Conservation (phyloP, 345 rosid genomes). For the Sisymbrium altissimum region DNA sequence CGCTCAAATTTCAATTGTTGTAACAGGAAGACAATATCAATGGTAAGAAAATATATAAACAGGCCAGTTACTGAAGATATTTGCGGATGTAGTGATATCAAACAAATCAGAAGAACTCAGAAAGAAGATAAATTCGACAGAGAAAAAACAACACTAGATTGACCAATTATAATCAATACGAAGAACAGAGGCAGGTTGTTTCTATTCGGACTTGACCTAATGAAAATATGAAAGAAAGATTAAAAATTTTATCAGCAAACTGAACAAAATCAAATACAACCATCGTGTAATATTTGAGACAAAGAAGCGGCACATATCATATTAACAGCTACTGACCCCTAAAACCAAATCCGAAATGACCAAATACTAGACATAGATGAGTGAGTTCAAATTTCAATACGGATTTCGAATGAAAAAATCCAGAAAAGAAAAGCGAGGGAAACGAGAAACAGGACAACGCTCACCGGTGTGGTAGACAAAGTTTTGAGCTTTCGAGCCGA, state of each 20-base stretch:
- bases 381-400: neutral
- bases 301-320: neutral
- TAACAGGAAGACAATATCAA: neutral
- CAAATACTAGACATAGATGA: neutral
- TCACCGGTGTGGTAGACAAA: slow-evolving; percentile 3
- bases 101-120: neutral
- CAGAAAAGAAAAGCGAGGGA: neutral
- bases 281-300: neutral
- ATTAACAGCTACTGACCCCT: neutral
- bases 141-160: neutral
- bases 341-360: neutral
- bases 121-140: neutral
- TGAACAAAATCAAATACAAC: neutral
- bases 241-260: neutral
- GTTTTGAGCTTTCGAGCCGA: neutral
- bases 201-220: too few species aligned
- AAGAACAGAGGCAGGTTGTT: neutral
- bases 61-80: neutral
- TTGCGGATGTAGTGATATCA: too few species aligned
- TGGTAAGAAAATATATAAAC: neutral
- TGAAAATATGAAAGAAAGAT: neutral
- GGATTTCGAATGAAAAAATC: neutral
- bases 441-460: neutral
- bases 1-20: neutral
- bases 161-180: neutral